Evolutionary conservation across 2,329 filamentous ascomycete species (phyloP), one percentile per base, ranked within the genome.

Genomic region (Trichoderma simmonsii): DNA sequence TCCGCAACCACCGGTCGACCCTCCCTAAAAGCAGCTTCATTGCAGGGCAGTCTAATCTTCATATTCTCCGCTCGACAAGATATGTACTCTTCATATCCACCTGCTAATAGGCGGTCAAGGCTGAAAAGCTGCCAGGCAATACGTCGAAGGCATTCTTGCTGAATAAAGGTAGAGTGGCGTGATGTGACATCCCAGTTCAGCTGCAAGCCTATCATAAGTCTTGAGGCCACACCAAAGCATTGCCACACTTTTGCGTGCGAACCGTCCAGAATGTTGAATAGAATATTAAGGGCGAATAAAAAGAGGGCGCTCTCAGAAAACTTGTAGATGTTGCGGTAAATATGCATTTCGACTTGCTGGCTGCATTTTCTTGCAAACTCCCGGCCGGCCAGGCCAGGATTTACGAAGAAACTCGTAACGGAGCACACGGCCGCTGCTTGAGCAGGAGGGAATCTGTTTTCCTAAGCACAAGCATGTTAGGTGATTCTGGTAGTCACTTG

Each of bases 181-280:
- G 78, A 73, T 30, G 75, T 70, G 57, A 78, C 78, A 36, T 83
- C 80, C 82, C 81, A 83, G 73, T 84, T 84, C 9, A 82, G 73
- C 66, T 83, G 82, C 28, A 83, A 74, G 14, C 81, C 82, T 21
- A 80, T 76, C 78, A 83, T 80, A 56, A 83, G 75, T 24, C 82
- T 78, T 9, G 78, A 77, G 4, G 80, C 81, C 8, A 82, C 75
- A 6, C 81, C 81, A 60, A 82, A 79, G 61, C 80, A 81, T 71
- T 82, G 81, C 82, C 82, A 84, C 12, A 82, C 79, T 73, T 83
- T 83, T 71, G 80, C 79, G 66, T 81, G 80, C 36, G 80, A 79
- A 28, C 80, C 80, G 11, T 78, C 77, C 30, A 83, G 74, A 39
- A 82, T 78, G 72, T 83, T 80, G 72, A 82, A 81, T 6, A 78